These are phyloP conservation scores for Annona cherimola DNA, from an alignment of 164 flowering plant genomes.

Conservation along the genomic window DNA sequence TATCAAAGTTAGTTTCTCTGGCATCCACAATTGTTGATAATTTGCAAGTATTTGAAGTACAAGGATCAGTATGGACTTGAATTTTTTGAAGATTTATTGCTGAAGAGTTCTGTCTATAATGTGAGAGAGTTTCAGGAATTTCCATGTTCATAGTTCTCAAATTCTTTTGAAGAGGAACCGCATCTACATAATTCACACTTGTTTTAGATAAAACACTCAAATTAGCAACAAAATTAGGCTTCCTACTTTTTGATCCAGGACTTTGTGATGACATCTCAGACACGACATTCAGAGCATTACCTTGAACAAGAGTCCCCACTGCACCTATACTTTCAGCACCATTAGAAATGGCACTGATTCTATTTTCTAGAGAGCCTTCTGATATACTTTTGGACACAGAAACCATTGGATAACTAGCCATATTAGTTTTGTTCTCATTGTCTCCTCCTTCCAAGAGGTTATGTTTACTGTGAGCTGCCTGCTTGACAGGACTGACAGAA, in stretches of 20 bases:
- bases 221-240: constrained; percentile 3
- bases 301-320: neutral
- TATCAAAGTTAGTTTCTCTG: constrained; percentile 3
- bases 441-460: constrained; percentile 4
- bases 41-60: neutral
- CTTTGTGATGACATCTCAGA: constrained; percentile 4
- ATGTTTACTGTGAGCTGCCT: constrained; percentile 12
- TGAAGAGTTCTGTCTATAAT: constrained; percentile 3
- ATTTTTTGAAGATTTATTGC: constrained; percentile 3
- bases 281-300: neutral
- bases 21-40: constrained; percentile 6
- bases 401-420: neutral
- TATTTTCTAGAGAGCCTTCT: constrained; percentile 6
- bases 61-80: neutral
- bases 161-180: constrained; percentile 9
- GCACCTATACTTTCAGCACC: neutral
- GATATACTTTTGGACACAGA: neutral
- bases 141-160: constrained; percentile 3
- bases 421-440: constrained; percentile 5
- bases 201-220: constrained; percentile 6
- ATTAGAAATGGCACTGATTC: neutral
- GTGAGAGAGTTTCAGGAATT: constrained; percentile 6
- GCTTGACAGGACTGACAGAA: constrained; percentile 15
- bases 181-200: constrained; percentile 1
- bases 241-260: constrained; percentile 5